Evolutionary conservation across 2,329 filamentous ascomycete species (phyloP).

Genomic region (Trichoderma pleuroti): DNA sequence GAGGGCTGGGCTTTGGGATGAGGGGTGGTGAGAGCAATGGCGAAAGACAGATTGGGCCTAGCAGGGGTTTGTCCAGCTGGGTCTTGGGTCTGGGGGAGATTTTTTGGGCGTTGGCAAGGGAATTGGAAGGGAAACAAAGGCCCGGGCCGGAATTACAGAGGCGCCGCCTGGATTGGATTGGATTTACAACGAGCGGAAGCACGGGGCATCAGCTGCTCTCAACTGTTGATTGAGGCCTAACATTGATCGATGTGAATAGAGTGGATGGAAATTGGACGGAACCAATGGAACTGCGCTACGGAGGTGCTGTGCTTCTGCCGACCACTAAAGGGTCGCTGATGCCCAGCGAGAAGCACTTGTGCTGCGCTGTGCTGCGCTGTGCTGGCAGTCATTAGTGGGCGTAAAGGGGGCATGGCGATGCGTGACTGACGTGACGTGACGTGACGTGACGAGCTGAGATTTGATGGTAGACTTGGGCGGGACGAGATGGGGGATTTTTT

Average conservation of each 20-base stretch:
- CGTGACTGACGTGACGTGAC: constrained; percentile 1
- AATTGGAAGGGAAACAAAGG: constrained; percentile 19
- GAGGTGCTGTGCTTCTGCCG: background rate
- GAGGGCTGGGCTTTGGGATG: constrained; percentile 1
- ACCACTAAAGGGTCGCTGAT: constrained; percentile 2
- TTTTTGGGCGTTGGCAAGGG: constrained; percentile 5
- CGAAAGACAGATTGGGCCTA: constrained; percentile 5
- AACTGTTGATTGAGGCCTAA: background rate
- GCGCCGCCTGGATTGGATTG: constrained; percentile 25
- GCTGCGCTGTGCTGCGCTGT: background rate
- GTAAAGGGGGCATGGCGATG: background rate
- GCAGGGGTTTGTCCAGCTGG: constrained; percentile 9
- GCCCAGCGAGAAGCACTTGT: background rate
- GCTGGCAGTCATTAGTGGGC: background rate
- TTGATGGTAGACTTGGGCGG: background rate
- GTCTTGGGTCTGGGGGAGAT: background rate
- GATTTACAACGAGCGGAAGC: background rate
- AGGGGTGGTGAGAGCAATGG: constrained; percentile 15
- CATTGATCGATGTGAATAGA: background rate
- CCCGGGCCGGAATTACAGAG: constrained; percentile 32
- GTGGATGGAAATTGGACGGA: background rate
- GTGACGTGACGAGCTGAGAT: constrained; percentile 8
- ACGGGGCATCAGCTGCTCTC: background rate
- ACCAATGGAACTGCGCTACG: background rate
- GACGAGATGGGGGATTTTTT: background rate